Percentiles rank a stretch among this genome's conserved stretches.
These are phyloP conservation scores for Houttuynia cordata DNA, from an alignment of 164 flowering plant species.

Conservation along the genomic window DNA sequence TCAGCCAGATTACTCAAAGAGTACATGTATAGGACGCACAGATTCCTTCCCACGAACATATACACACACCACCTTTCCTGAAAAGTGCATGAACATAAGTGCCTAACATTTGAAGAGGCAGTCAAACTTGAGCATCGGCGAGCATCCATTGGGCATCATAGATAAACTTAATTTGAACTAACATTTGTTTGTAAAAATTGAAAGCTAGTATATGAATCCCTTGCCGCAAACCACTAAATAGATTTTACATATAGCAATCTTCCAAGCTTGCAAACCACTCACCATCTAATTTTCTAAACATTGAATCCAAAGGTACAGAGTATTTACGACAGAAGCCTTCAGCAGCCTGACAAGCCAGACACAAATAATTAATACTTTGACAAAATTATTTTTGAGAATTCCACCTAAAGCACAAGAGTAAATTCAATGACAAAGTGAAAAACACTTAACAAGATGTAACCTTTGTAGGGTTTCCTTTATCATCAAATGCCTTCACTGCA, in stretches of 20 bases:
- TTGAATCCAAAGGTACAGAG: constrained; percentile 31
- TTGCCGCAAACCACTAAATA: too few species aligned
- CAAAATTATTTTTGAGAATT: not conserved
- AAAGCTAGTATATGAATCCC: too few species aligned
- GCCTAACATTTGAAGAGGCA: not conserved
- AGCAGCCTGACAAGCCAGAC: constrained; percentile 49
- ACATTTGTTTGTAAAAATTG: too few species aligned
- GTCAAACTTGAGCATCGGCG: too few species aligned
- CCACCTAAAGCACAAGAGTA: too few species aligned
- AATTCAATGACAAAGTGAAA: not conserved
- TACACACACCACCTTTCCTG: constrained; percentile 74
- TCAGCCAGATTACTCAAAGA: too few species aligned
- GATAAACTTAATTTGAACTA: not conserved
- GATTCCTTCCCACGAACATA: constrained; percentile 58
- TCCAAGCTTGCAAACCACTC: not conserved
- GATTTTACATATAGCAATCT: not conserved
- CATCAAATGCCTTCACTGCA: constrained; percentile 74
- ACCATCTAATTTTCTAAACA: constrained; percentile 69
- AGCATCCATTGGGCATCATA: not conserved
- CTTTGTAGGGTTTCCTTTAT: constrained; percentile 83
- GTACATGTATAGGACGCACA: constrained; percentile 58
- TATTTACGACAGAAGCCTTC: constrained; percentile 92
- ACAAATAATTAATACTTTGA: not conserved
- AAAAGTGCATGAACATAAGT: constrained; percentile 5
- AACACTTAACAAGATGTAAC: constrained; percentile 15